Percentiles rank a stretch among this genome's conserved stretches.
phyloP scores from a whole-genome alignment of 1,139 yeast genomes.

The Blastobotrys serpentis region DNA sequence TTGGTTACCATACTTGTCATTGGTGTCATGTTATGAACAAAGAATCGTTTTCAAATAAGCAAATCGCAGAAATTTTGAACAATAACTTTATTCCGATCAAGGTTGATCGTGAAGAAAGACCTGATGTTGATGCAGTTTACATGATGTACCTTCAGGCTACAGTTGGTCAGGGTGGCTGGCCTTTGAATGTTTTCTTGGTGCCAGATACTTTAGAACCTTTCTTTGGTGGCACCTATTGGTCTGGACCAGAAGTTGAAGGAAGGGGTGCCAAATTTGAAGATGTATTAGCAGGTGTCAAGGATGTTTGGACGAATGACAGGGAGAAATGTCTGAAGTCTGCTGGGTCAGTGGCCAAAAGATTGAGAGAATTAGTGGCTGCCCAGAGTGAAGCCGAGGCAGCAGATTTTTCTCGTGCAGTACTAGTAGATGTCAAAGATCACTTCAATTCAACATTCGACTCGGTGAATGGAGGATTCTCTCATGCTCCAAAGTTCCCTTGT shows the following conservation, averaged over 20 bases:
- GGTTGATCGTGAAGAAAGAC: conserved; percentile 42
- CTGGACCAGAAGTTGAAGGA: conserved; percentile 34
- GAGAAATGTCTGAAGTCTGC: conserved; percentile 33
- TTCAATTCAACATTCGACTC: conserved; percentile 33
- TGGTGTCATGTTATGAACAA: conserved; percentile 43
- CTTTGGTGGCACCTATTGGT: conserved; percentile 43
- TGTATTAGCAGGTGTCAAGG: conserved; percentile 32
- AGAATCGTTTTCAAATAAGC: conserved; percentile 36
- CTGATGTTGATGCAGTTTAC: conserved; percentile 42
- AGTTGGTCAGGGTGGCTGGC: conserved; percentile 45
- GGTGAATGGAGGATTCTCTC: conserved; percentile 38
- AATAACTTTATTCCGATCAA: conserved; percentile 39
- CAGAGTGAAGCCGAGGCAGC: conserved; percentile 32
- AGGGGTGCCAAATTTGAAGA: conserved; percentile 30
- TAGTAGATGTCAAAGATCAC: conserved; percentile 32
- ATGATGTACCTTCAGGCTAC: conserved; percentile 42
- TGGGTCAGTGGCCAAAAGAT: conserved; percentile 23
- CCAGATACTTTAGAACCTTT: conserved; percentile 40
- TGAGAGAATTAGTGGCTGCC: conserved; percentile 29
- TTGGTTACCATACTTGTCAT: conserved; percentile 43
- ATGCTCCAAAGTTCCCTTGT: conserved; percentile 41
- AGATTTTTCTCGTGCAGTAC: conserved; percentile 22
- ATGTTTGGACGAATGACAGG: conserved; percentile 34
- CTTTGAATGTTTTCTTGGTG: conserved; percentile 40
- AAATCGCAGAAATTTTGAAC: conserved; percentile 37